Evolutionary conservation across 345 rosid genomes (phyloP), one percentile per base, ranked within the genome.

Genomic region (Garcia nutans): DNA sequence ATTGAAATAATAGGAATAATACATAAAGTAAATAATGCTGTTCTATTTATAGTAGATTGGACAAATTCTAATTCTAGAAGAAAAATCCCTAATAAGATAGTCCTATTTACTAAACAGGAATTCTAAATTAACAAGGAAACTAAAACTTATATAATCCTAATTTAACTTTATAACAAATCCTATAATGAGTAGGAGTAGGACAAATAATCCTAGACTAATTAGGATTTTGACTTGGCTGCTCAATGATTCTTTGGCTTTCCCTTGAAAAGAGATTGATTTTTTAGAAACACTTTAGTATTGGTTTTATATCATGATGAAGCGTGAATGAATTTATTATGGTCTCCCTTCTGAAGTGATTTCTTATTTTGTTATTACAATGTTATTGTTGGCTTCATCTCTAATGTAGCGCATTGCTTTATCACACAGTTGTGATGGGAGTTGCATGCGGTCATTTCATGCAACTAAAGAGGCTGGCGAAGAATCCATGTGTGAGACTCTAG

Each of bases 401-500:
- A 76, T 80, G 52, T 41, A 65, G 23, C 72, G 73, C 26, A 57
- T 78, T 77, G 76, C 49, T 67, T 68, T 79, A 73, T 74, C 75
- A 71, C 82, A 65, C 84, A 90, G 94, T 73, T 96, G 99, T 82
- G 98, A 96, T 20, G 99, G 98, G 59, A 89, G 81, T 76, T 96
- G 99, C 82, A 58, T 96, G 91, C 86, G 99, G 81, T 88, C 98
- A 78, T 96, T 96, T 77, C 99, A 96, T 83, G 86, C 96, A 59
- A 88, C 92, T 59, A 33, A 11, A 67, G 86, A 85, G 75, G 91
- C 71, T 70, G 93, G 90, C 62, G 89, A 78, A 75, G 95, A 90
- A 13, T 87, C 98, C 44, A 2, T 16, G 1, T 90, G 99, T 56
- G 85, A 71, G 9, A 84, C 97, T 69, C 94, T 95, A 66, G 92